Evolutionary conservation across 2,329 filamentous ascomycete species (phyloP), one percentile per base, ranked within the genome.

Genomic region (Trichoderma breve): DNA sequence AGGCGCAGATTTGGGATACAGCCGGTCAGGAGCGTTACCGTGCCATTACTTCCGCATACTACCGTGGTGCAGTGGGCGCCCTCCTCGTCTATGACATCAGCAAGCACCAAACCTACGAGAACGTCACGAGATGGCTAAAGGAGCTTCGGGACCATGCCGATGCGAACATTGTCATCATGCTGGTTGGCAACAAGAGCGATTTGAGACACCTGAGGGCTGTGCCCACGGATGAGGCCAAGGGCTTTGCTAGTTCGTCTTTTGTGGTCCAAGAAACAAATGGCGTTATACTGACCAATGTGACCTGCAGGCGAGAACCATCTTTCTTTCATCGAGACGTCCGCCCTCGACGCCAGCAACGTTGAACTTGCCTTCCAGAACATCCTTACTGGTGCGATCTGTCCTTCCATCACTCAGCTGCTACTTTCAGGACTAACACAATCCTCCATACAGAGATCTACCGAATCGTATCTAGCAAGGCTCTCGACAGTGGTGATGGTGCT

Each of bases 171-270:
- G 95, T 99, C 79, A 99, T 99, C 82, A 99, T 99, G 96, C 87
- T 99, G 79, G 96, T 98, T 71, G 96, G 96, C 83, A 99, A 99
- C 91, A 99, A 99, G 92, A 98, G 95, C 84, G 96, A 99, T 97
- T 92, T 98, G 92, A 93, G 95, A 84, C 96, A 99, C 85, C 88
- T 99, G 80, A 90, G 96, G 82, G 96, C 96, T 76, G 96, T 99
- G 76, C 94, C 96, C 66, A 99, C 96, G 73, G 96, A 99, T 81
- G 95, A 98, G 84, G 96, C 95, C 78, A 99, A 98, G 86, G 89
- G 93, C 75, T 99, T 99, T 90, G 96, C 96, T 71, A 98, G 95
- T 97, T 85, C 75, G 88, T 82, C 36, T 58, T 30, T 57, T 24
- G 24, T 36, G 15, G 32, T 43, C 73, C 58, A 60, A 24, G 61